phyloP scores from a whole-genome alignment of 1,284 basidiomycete genomes.

The Pseudozyma thailandica region DNA sequence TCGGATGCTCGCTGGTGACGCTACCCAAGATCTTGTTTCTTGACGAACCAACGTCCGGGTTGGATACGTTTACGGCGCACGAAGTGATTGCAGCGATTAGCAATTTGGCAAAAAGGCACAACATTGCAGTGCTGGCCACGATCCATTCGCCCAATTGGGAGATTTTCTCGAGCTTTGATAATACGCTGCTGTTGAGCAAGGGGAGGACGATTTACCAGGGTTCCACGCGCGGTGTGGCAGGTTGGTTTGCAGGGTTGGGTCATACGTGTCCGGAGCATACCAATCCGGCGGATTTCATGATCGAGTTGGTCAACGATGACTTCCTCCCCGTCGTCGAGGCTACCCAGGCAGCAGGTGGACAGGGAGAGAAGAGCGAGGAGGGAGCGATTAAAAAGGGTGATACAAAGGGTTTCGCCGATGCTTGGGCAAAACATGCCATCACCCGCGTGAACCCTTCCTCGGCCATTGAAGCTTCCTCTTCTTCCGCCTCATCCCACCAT shows the following conservation, averaged over 20 bases:
- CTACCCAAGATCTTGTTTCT: conserved; percentile 68
- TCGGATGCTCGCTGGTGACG: conserved; percentile 68
- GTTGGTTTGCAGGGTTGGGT: conserved; percentile 57
- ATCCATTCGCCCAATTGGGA: conserved; percentile 69
- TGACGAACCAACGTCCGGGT: conserved; percentile 69
- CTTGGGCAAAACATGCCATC: conserved; percentile 5
- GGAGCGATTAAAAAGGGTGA: conserved; percentile 17
- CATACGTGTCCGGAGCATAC: conserved; percentile 42
- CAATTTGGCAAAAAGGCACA: conserved; percentile 48
- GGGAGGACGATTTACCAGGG: conserved; percentile 63
- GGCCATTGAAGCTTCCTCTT: background rate
- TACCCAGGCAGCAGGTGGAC: background rate
- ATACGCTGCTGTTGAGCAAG: conserved; percentile 60
- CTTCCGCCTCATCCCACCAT: background rate
- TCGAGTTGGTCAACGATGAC: conserved; percentile 64
- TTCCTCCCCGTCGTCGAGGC: conserved; percentile 25
- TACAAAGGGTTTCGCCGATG: conserved; percentile 19
- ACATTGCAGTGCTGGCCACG: conserved; percentile 66
- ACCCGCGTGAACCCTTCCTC: background rate
- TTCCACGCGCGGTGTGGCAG: conserved; percentile 18
- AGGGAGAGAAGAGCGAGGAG: background rate
- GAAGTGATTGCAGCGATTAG: conserved; percentile 66
- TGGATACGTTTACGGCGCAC: conserved; percentile 56
- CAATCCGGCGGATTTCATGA: conserved; percentile 65
- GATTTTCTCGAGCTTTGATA: conserved; percentile 63